Conservation (phyloP, 345 rosid species). For the Hibiscus syriacus region DNA sequence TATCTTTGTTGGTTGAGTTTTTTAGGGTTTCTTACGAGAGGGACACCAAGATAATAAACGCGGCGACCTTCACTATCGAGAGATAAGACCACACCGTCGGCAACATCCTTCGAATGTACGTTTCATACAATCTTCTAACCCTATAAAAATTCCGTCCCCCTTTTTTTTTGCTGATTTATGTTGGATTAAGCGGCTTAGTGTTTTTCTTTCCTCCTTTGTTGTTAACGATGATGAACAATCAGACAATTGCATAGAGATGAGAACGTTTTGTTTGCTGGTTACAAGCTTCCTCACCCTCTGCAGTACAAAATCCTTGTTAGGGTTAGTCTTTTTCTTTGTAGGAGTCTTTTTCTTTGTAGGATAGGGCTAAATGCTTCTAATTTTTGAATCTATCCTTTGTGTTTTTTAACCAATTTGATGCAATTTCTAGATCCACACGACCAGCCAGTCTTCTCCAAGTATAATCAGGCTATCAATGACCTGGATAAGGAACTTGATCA, state of each 20-base stretch:
- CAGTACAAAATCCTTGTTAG: conserved; percentile 84
- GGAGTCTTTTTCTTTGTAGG: no score
- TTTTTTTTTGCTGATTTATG: background rate
- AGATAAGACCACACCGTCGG: conserved; percentile 86
- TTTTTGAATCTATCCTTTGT: background rate
- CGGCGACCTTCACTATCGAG: conserved; percentile 80
- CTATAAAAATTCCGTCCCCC: no score
- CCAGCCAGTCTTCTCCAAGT: conserved; percentile 92
- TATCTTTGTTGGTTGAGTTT: conserved; percentile 1
- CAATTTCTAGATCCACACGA: conserved; percentile 62
- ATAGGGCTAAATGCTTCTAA: background rate
- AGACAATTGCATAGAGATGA: conserved; percentile 95
- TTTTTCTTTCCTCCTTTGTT: background rate
- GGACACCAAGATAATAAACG: conserved; percentile 86
- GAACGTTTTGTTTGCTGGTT: conserved; percentile 89
- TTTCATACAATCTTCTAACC: background rate
- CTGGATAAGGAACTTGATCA: conserved; percentile 86
- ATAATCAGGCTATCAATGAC: conserved; percentile 91
- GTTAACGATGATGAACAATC: background rate
- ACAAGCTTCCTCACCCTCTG: conserved; percentile 93
- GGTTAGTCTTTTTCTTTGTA: conserved; percentile 35
- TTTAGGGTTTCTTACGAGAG: conserved; percentile 86
- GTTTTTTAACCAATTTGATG: background rate
- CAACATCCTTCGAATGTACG: conserved; percentile 76
- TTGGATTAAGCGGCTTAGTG: background rate